phyloP scores from a whole-genome alignment of 192 early-diverging fungal species.

The Backusella westeae region DNA sequence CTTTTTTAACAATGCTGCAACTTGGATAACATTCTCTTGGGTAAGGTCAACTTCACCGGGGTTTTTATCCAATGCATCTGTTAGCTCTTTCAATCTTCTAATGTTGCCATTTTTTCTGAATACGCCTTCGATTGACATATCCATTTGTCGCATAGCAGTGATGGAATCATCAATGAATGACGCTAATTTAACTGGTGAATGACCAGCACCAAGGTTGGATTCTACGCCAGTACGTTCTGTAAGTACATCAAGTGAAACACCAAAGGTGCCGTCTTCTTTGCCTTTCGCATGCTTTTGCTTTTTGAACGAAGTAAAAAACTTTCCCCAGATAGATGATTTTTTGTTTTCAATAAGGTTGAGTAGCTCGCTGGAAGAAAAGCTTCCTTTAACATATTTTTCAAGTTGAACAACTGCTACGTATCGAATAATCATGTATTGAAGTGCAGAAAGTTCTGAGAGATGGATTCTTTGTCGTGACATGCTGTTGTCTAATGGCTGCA shows the following conservation, averaged over 20 bases:
- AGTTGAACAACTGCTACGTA: slow-evolving; percentile 81
- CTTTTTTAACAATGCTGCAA: slow-evolving; percentile 95
- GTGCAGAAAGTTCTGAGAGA: slow-evolving; percentile 66
- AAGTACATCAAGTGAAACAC: slow-evolving; percentile 81
- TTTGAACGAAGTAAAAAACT: slow-evolving; percentile 59
- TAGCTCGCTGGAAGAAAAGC: slow-evolving; percentile 72
- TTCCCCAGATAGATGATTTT: slow-evolving; percentile 74
- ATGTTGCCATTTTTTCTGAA: slow-evolving; percentile 99
- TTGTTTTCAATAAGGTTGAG: slow-evolving; percentile 72
- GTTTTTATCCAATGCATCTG: slow-evolving; percentile 84
- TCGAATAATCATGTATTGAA: slow-evolving; percentile 82
- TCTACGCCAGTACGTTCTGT: slow-evolving; percentile 84
- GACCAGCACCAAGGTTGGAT: slow-evolving; percentile 66
- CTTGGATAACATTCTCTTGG: slow-evolving; percentile 81
- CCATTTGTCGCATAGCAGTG: slow-evolving; percentile 67
- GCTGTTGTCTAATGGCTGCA: neutral
- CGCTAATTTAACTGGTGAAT: slow-evolving; percentile 74
- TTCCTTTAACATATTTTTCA: slow-evolving; percentile 65
- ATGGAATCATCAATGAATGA: slow-evolving; percentile 84
- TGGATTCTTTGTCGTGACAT: slow-evolving; percentile 31
- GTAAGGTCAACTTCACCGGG: slow-evolving; percentile 66
- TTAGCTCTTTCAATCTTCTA: slow-evolving; percentile 79
- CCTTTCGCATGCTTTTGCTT: slow-evolving; percentile 45
- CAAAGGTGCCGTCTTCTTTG: slow-evolving; percentile 85
- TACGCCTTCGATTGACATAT: slow-evolving; percentile 88